Conservation (phyloP, 2,329 filamentous ascomycete species). For the Bipolaris zeicola region DNA sequence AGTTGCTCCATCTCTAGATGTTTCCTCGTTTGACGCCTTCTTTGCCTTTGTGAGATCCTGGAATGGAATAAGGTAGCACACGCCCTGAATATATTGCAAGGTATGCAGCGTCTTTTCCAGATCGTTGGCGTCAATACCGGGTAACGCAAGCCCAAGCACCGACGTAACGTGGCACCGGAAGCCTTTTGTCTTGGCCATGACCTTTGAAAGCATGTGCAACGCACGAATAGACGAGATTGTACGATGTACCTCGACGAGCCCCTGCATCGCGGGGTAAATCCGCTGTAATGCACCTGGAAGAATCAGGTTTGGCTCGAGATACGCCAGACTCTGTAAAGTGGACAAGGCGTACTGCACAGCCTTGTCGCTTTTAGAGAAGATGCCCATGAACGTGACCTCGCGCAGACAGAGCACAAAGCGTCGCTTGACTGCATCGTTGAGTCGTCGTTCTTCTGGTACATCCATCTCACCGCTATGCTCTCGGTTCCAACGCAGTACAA, state of each 20-base stretch:
- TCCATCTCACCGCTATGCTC: conserved; percentile 93
- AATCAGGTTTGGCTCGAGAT: conserved; percentile 87
- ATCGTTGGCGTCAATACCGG: conserved; percentile 97
- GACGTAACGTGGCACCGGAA: conserved; percentile 96
- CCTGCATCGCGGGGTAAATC: conserved; percentile 96
- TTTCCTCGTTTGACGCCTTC: conserved; percentile 24
- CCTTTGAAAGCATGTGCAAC: conserved; percentile 86
- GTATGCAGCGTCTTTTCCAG: conserved; percentile 95
- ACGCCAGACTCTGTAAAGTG: conserved; percentile 86
- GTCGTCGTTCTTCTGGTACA: conserved; percentile 75
- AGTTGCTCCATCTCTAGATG: conserved; percentile 31
- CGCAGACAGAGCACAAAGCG: conserved; percentile 88
- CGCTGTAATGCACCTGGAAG: conserved; percentile 91
- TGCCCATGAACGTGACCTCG: conserved; percentile 96
- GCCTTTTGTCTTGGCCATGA: conserved; percentile 92
- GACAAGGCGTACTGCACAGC: conserved; percentile 91
- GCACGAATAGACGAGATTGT: conserved; percentile 93
- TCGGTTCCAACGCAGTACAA: conserved; percentile 96
- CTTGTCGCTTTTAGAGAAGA: conserved; percentile 93
- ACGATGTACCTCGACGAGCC: conserved; percentile 93
- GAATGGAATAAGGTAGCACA: conserved; percentile 95
- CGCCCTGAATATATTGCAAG: conserved; percentile 90
- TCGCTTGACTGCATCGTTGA: conserved; percentile 80
- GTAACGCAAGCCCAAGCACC: conserved; percentile 86
- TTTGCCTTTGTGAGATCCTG: conserved; percentile 73